Evolutionary conservation across 169 alveolate species (phyloP).

Genomic region (Hepatocystis sp.): DNA sequence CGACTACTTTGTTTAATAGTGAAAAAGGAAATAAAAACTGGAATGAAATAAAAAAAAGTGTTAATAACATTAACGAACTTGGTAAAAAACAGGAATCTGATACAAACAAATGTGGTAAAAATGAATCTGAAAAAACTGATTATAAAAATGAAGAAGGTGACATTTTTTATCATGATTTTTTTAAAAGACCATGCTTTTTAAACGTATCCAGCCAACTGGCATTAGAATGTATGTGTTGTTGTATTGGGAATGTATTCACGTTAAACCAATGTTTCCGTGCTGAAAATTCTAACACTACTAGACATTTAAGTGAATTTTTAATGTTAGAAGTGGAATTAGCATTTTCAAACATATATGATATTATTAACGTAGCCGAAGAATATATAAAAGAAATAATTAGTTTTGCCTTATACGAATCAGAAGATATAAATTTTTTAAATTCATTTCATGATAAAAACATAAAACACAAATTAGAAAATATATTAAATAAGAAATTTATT

Average conservation of each 20-base stretch:
- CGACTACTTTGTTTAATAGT: conserved; percentile 89
- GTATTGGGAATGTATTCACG: conserved; percentile 96
- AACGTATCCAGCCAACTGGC: conserved; percentile 98
- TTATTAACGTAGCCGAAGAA: conserved; percentile 75
- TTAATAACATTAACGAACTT: neutral
- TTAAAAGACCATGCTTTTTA: conserved; percentile 91
- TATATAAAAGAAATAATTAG: conserved; percentile 71
- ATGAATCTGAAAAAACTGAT: conserved; percentile 66
- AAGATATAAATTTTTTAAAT: conserved; percentile 71
- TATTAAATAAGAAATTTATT: conserved; percentile 32
- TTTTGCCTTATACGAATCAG: conserved; percentile 61
- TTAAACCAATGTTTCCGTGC: conserved; percentile 99
- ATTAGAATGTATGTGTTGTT: conserved; percentile 95
- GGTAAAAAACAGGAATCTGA: neutral
- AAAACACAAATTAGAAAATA: conserved; percentile 27
- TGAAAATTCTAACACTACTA: conserved; percentile 97
- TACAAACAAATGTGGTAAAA: too few species aligned
- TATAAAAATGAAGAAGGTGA: conserved; percentile 38
- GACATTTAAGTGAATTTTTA: conserved; percentile 99
- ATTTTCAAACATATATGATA: conserved; percentile 86
- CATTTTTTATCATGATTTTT: neutral
- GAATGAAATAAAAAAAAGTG: conserved; percentile 3
- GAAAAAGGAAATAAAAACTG: conserved; percentile 25
- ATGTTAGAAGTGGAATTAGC: conserved; percentile 99
- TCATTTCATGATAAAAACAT: conserved; percentile 34